Evolutionary conservation across 83 land plant species (phyloP).

Genomic region (Isoetes engelmannii): DNA sequence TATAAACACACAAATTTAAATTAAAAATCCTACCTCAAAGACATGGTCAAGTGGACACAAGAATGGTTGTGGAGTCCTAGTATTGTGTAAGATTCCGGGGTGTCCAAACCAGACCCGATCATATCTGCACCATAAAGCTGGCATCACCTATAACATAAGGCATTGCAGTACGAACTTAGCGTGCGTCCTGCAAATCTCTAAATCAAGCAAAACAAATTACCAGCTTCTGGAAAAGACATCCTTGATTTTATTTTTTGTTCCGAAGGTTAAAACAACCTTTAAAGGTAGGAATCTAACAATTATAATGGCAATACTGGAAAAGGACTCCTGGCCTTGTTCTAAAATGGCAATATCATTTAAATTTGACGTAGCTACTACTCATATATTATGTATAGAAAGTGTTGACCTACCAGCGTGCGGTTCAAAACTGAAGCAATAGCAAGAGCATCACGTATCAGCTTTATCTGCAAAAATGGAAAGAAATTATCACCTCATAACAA

Average conservation of each 20-base stretch:
- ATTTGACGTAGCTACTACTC: background rate
- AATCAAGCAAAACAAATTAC: too few relatives aligned
- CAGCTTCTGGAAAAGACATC: background rate
- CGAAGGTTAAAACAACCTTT: too few relatives aligned
- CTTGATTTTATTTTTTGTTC: background rate
- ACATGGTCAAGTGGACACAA: constrained; percentile 91
- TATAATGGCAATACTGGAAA: background rate
- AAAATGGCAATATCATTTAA: background rate
- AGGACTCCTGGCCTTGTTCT: background rate
- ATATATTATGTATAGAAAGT: background rate
- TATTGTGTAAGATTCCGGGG: constrained; percentile 65
- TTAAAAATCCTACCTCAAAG: constrained; percentile 54
- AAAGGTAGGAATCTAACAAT: too few relatives aligned
- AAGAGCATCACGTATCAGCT: constrained; percentile 74
- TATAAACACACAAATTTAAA: background rate
- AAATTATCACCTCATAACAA: background rate
- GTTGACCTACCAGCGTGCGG: constrained; percentile 65
- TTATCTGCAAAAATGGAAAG: constrained; percentile 46
- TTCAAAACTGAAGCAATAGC: constrained; percentile 77
- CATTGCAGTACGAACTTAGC: background rate
- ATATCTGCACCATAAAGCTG: constrained; percentile 86
- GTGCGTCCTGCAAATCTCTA: too few relatives aligned
- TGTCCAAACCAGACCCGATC: constrained; percentile 94
- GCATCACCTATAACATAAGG: constrained; percentile 76
- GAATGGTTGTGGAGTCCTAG: constrained; percentile 81